phyloP scores from a whole-genome alignment of 2,329 filamentous ascomycete species.

The Talaromyces marneffei region DNA sequence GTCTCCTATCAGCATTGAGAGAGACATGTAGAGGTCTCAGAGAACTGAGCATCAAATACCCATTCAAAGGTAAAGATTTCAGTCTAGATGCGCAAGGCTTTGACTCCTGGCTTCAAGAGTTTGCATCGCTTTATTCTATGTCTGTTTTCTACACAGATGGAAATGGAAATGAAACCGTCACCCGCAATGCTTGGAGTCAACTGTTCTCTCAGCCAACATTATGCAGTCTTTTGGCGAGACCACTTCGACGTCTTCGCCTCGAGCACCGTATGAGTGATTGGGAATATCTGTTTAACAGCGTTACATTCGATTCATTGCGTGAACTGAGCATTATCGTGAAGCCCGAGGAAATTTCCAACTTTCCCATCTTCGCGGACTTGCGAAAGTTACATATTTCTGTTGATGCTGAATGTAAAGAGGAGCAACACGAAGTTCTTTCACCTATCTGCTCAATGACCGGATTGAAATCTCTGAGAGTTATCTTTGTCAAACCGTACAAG shows the following conservation, averaged over 20 bases:
- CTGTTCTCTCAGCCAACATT: not conserved
- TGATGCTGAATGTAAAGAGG: not conserved
- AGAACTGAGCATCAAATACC: not conserved
- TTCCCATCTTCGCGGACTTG: not conserved
- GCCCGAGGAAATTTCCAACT: not conserved
- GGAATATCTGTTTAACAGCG: not conserved
- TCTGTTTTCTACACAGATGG: not conserved
- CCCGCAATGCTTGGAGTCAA: not conserved
- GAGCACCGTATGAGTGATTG: not conserved
- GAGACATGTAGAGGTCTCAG: not conserved
- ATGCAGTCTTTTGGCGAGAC: not conserved
- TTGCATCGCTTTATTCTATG: not conserved
- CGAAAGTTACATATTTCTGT: conserved; percentile 4
- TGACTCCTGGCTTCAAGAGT: not conserved
- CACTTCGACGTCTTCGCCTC: not conserved
- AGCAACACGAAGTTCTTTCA: not conserved
- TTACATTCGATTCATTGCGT: not conserved
- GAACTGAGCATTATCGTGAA: conserved; percentile 1
- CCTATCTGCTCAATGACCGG: not conserved
- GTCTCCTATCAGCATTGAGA: not conserved
- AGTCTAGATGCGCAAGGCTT: not conserved
- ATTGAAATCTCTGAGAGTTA: conserved; percentile 5
- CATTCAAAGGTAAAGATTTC: not conserved
- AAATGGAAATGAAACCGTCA: too few relatives aligned
- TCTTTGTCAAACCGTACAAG: not conserved